Conservation (phyloP, 1,284 basidiomycete species). For the Cystobasidium slooffiae region DNA sequence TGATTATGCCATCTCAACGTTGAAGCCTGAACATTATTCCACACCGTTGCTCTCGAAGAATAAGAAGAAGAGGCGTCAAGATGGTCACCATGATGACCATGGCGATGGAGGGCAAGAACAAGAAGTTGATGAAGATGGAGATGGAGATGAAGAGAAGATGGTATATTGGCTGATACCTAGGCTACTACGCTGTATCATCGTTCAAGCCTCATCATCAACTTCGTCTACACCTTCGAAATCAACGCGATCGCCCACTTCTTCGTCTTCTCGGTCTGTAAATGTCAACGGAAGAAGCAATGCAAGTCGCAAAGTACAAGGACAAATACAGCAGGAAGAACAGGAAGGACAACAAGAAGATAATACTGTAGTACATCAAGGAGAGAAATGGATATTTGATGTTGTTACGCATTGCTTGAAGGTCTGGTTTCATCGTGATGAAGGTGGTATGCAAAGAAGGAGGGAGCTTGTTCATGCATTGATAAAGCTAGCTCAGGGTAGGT, state of each 20-base stretch:
- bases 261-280: neutral
- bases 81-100: neutral
- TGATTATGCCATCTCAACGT: slow-evolving; percentile 28
- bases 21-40: neutral
- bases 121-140: slow-evolving; percentile 6
- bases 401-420: neutral
- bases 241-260: neutral
- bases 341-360: neutral
- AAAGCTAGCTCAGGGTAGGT: slow-evolving; percentile 28
- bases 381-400: slow-evolving; percentile 5
- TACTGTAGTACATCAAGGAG: slow-evolving; percentile 1
- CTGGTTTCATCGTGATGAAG: slow-evolving; percentile 29
- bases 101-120: neutral
- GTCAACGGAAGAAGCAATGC: neutral
- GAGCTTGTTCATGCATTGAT: slow-evolving; percentile 7
- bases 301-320: neutral
- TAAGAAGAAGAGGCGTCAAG: neutral
- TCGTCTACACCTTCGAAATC: neutral
- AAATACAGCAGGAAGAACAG: slow-evolving; percentile 3
- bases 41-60: neutral
- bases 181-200: slow-evolving; percentile 11
- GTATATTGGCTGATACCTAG: slow-evolving; percentile 26
- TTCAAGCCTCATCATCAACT: neutral
- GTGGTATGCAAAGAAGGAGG: slow-evolving; percentile 20
- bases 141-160: slow-evolving; percentile 20